phyloP scores from a whole-genome alignment of 768 basidiomycete genomes.

The Hirschioporus abietinus region DNA sequence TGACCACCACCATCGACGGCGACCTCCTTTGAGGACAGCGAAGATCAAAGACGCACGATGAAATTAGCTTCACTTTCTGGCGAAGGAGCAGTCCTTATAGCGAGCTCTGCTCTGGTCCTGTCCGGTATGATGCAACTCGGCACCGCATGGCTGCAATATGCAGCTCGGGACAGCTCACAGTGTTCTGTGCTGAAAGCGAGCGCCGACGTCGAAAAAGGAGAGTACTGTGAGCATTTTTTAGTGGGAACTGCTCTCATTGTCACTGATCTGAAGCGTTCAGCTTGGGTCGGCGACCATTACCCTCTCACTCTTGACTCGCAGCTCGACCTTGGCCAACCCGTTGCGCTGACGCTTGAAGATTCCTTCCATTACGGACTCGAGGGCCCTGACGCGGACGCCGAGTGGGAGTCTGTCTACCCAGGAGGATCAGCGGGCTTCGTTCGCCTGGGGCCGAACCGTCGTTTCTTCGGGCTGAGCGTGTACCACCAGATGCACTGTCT shows the following conservation, averaged over 20 bases:
- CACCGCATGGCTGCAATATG: not conserved
- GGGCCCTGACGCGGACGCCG: constrained; percentile 19
- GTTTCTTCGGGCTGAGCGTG: constrained; percentile 25
- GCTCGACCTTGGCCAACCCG: not conserved
- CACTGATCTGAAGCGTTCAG: not conserved
- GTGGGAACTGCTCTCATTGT: not conserved
- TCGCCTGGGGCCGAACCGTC: constrained; percentile 20
- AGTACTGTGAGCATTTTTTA: not conserved
- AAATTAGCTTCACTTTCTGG: not conserved
- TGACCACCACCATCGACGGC: not conserved
- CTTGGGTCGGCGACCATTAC: not conserved
- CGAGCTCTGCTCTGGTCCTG: not conserved
- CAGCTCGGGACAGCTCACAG: not conserved
- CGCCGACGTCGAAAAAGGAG: not conserved
- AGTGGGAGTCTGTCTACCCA: constrained; percentile 27
- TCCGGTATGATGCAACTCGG: not conserved
- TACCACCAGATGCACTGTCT: constrained; percentile 32
- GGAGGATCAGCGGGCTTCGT: constrained; percentile 18
- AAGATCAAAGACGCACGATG: not conserved
- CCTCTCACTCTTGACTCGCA: not conserved
- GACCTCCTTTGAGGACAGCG: not conserved
- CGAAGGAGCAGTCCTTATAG: not conserved
- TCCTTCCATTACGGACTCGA: constrained; percentile 24
- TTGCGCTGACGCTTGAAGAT: constrained; percentile 23
- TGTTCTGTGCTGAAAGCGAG: not conserved